Percentiles rank a stretch among this genome's conserved stretches.
phyloP scores from a whole-genome alignment of 164 flowering plant species.

The Vitis cinerea region DNA sequence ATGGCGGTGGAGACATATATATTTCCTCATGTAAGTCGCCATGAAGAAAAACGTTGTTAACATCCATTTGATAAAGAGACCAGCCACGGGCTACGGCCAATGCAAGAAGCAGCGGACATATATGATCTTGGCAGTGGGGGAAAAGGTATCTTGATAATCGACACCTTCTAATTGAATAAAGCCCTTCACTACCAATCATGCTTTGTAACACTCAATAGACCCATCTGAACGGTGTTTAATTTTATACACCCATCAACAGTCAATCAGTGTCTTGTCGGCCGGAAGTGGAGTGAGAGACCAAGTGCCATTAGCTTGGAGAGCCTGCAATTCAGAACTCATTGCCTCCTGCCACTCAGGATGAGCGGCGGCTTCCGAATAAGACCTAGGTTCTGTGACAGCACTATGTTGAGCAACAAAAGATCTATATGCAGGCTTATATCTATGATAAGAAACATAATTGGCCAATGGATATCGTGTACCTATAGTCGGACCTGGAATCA shows the following conservation, averaged over 20 bases:
- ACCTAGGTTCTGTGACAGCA: neutral
- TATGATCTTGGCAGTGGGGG: neutral
- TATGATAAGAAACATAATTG: slow-evolving; percentile 1
- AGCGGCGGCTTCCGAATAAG: neutral
- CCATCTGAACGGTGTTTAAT: neutral
- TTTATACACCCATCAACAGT: too few relatives aligned
- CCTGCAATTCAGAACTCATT: neutral
- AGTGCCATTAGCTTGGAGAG: neutral
- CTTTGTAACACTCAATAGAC: neutral
- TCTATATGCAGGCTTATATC: neutral
- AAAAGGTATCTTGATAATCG: neutral
- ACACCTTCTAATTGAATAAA: neutral
- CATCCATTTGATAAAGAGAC: slow-evolving; percentile 3
- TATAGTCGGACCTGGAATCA: neutral
- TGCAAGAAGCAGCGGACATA: neutral
- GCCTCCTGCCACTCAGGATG: too few relatives aligned
- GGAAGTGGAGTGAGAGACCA: neutral
- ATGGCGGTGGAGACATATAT: neutral
- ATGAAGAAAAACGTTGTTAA: neutral
- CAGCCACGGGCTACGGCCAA: neutral
- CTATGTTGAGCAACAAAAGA: neutral
- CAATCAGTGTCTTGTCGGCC: too few relatives aligned
- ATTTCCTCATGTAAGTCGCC: neutral
- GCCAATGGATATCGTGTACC: slow-evolving; percentile 5
- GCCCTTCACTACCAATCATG: neutral